A percentile compares a stretch with the other conserved stretches of the same genome.
phyloP scores from a whole-genome alignment of 2,329 filamentous ascomycete species.

The Madurella fahalii region DNA sequence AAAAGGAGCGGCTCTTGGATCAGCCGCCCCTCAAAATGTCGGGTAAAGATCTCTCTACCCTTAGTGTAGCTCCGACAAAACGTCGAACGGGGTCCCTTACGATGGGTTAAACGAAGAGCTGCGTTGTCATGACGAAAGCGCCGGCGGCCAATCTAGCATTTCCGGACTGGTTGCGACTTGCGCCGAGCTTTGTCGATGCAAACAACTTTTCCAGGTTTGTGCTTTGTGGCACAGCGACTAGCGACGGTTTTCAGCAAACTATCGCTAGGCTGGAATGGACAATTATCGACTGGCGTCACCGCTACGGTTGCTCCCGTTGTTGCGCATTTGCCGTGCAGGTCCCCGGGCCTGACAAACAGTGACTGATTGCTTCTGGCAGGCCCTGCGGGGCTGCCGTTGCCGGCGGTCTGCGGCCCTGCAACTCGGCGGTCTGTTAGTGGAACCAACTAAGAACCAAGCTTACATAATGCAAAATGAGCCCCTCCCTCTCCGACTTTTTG shows the following conservation, averaged over 20 bases:
- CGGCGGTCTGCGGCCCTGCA: neutral
- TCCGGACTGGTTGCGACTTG: no score
- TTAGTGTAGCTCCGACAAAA: neutral
- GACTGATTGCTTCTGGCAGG: neutral
- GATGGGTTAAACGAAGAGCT: no score
- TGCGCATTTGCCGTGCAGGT: neutral
- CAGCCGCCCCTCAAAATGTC: conserved; percentile 11
- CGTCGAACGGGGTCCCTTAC: no score
- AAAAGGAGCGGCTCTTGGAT: neutral
- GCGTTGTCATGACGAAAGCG: no score
- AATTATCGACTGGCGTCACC: neutral
- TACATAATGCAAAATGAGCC: conserved; percentile 13
- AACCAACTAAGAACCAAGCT: conserved; percentile 3
- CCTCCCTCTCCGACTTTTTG: conserved; percentile 2
- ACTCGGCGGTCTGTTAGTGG: conserved; percentile 12
- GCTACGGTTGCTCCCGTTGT: neutral
- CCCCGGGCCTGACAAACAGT: neutral
- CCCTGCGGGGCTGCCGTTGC: neutral
- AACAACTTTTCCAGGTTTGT: no score
- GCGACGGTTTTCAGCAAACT: no score
- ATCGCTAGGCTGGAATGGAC: neutral
- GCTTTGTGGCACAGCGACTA: no score
- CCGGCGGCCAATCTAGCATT: no score
- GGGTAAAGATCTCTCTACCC: conserved; percentile 5
- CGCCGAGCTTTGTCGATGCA: no score